These are phyloP conservation scores for Lyophyllum atratum DNA, from an alignment of 768 basidiomycete species.

Conservation along the genomic window DNA sequence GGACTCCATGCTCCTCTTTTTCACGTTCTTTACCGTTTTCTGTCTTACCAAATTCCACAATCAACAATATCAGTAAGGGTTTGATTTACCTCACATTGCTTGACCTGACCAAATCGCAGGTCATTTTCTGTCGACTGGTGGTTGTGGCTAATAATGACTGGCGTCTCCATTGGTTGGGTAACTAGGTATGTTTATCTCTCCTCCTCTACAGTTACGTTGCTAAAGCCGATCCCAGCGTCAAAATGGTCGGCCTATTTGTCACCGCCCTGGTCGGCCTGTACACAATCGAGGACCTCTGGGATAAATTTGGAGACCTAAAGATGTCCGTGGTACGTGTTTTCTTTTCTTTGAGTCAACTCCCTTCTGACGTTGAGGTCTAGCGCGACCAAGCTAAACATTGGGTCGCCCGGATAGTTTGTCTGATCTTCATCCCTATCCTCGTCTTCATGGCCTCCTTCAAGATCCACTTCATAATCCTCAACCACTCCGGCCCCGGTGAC, in stretches of 20 bases:
- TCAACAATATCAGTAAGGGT: conserved; percentile 85
- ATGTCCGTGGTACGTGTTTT: conserved; percentile 76
- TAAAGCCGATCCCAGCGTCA: conserved; percentile 61
- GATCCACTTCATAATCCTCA: conserved; percentile 92
- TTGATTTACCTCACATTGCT: neutral
- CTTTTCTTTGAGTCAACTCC: neutral
- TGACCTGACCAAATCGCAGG: conserved; percentile 38
- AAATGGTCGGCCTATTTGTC: conserved; percentile 95
- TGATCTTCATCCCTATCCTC: conserved; percentile 87
- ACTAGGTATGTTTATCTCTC: conserved; percentile 57
- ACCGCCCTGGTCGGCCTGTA: conserved; percentile 94
- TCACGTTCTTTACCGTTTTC: conserved; percentile 96
- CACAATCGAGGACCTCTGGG: conserved; percentile 97
- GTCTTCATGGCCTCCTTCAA: conserved; percentile 97
- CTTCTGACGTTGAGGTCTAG: conserved; percentile 39
- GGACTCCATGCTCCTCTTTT: conserved; percentile 98
- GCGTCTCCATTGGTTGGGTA: conserved; percentile 94
- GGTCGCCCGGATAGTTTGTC: conserved; percentile 79
- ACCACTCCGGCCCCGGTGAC: conserved; percentile 94
- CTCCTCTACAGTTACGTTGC: neutral
- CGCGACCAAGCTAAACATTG: conserved; percentile 89
- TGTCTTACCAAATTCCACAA: conserved; percentile 96
- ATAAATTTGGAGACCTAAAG: conserved; percentile 93
- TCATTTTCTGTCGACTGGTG: conserved; percentile 98
- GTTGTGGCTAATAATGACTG: conserved; percentile 92